Evolutionary conservation across 371 early-diverging fungal genomes (phyloP).

Genomic region (Saksenaea vasiformis): DNA sequence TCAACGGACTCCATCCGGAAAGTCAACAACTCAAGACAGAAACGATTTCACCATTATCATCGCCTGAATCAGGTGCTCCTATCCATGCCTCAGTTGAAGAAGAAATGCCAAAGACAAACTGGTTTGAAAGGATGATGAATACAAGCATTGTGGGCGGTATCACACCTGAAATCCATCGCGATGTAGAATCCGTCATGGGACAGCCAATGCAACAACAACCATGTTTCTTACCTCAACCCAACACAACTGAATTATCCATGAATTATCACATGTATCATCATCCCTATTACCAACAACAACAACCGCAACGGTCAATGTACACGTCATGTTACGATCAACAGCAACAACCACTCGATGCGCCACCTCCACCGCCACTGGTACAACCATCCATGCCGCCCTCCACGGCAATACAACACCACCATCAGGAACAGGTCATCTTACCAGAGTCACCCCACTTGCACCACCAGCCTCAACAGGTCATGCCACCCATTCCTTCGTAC

Average conservation of each 20-base stretch:
- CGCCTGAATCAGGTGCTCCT: slow-evolving; percentile 4
- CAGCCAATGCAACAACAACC: not conserved
- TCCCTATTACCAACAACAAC: not conserved
- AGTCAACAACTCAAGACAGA: not conserved
- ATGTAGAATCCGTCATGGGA: slow-evolving; percentile 15
- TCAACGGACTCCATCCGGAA: slow-evolving; percentile 22
- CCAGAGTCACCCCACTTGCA: not conserved
- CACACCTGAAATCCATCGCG: slow-evolving; percentile 40
- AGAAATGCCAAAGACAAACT: slow-evolving; percentile 34
- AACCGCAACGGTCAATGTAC: not conserved
- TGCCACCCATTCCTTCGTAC: not conserved
- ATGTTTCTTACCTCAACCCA: not conserved
- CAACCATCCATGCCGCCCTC: not conserved
- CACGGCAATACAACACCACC: not conserved
- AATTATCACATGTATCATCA: not conserved
- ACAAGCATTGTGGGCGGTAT: slow-evolving; percentile 49
- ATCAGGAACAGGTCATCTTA: not conserved
- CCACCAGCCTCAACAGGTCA: slow-evolving; percentile 1
- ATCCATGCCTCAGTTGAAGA: slow-evolving; percentile 1
- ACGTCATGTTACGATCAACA: not conserved
- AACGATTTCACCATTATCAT: not conserved
- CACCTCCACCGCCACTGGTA: slow-evolving; percentile 4
- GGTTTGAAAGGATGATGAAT: slow-evolving; percentile 46
- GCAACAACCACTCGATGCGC: not conserved
- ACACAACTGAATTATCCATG: not conserved